Base-by-base conservation (phyloP, 1,284 basidiomycete species). In the Kalmanozyma brasiliensis region DNA sequence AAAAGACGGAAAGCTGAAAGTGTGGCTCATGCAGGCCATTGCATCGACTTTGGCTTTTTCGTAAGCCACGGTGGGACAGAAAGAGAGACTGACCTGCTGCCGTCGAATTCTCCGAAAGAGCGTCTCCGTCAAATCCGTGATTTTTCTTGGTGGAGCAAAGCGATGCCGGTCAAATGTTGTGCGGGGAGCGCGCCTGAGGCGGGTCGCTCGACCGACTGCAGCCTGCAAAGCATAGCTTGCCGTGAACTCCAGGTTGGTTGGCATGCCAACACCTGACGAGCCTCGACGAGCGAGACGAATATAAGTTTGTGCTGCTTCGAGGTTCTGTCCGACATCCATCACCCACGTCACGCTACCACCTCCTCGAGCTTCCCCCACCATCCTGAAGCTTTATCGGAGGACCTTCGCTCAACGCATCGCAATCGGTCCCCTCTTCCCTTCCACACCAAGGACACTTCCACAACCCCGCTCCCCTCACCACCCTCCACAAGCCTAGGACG, bases 111-210 rank as follows among this genome's bases (percentile, higher is more conserved):
- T n/a, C 19, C 13, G 4, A 44, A 24, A n/a, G 26, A 19, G 11
- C 40, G 46, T 44, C 48, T 51, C 58, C 58, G 58, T 53, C 58
- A 61, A 61, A 61, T 61, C 51, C 51, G 58, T 53, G 32, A 29
- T 11, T 24, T 40, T n/a, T 29, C 24, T 9, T 32, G 8, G 8
- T 20, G 13, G 6, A 11, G 17, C 17, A n/a, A 37, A 19, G 8
- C 17, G 11, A 7, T 17, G 13, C 24, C 42, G 42, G 42, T 44
- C 42, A 22, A 33, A 33, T 32, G 16, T 33, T 6, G 5, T 17
- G 34, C 6, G 45, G 22, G 9, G 8, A 29, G 29, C 23, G 47
- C 17, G 32, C 19, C 10, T 41, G 45, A 10, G 19, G 33, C 16
- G 13, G 36, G 14, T 24, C 22, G 22, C 22, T 8, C 29, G 4